Percentiles rank a stretch among this genome's conserved stretches.
phyloP scores from a whole-genome alignment of 306 rosid species.

The Betula pendula region DNA sequence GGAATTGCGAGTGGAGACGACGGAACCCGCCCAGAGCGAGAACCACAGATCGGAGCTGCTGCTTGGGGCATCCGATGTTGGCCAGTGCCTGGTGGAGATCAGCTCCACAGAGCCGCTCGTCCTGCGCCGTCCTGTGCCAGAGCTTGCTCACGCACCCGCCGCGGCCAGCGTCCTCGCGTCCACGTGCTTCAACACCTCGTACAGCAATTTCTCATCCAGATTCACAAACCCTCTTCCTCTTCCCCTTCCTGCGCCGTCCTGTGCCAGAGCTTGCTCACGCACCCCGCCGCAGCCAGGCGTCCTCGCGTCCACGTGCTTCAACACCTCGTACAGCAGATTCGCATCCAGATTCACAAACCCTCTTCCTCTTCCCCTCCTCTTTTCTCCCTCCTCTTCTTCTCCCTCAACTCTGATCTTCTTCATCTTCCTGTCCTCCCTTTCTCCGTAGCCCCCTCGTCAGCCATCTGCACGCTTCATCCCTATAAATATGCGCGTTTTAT shows the following conservation, averaged over 20 bases:
- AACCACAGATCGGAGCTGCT: constrained; percentile 91
- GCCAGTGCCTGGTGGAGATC: constrained; percentile 93
- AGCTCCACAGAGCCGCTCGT: constrained; percentile 99
- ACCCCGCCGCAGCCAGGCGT: constrained; percentile 69
- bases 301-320: constrained; percentile 81
- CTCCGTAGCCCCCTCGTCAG: constrained; percentile 25
- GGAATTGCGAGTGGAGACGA: constrained; percentile 73
- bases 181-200: constrained; percentile 89
- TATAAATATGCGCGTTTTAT: background rate
- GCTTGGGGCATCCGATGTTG: constrained; percentile 79
- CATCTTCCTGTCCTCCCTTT: constrained; percentile 42
- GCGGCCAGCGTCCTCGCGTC: constrained; percentile 68
- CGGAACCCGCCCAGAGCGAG: constrained; percentile 98
- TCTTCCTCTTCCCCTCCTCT: background rate
- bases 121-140: constrained; percentile 87
- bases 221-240: constrained; percentile 32
- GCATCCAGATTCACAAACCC: constrained; percentile 64
- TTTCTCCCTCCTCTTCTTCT: constrained; percentile 17
- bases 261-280: constrained; percentile 92
- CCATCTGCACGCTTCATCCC: constrained; percentile 67
- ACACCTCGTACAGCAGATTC: constrained; percentile 80
- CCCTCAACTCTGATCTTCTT: constrained; percentile 50
- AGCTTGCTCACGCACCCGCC: constrained; percentile 88
- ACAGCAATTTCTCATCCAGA: constrained; percentile 77
- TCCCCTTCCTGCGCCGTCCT: no score